A percentile compares a stretch with the other conserved stretches of the same genome.
These are phyloP conservation scores for Baudoinia panamericana DNA, from an alignment of 495 filamentous ascomycete genomes.

Conservation along the genomic window DNA sequence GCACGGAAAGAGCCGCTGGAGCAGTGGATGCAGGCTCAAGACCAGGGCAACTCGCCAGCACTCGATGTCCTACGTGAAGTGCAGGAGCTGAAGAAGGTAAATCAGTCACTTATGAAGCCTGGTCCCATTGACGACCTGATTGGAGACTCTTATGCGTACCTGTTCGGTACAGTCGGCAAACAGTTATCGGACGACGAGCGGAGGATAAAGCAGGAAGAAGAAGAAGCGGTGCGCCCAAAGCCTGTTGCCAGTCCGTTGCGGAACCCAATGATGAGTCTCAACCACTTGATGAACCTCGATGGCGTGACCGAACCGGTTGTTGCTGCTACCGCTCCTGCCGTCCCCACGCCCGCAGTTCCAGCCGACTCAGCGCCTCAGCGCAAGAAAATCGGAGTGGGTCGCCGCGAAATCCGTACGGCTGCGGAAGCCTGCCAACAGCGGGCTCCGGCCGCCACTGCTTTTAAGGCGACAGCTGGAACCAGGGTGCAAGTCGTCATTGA, in stretches of 20 bases:
- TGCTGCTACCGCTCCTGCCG: conserved; percentile 1
- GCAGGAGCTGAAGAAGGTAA: conserved; percentile 81
- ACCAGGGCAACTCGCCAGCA: conserved; percentile 33
- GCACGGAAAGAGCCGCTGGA: conserved; percentile 42
- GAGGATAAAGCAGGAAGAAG: conserved; percentile 4
- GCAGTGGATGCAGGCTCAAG: conserved; percentile 35
- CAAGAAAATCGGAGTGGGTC: conserved; percentile 47
- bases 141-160: conserved; percentile 68
- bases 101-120: conserved; percentile 71
- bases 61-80: conserved; percentile 72
- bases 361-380: conserved; percentile 17
- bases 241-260: conserved; percentile 8
- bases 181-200: conserved; percentile 18
- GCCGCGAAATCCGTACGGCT: conserved; percentile 48
- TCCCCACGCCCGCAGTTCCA: conserved; percentile 27
- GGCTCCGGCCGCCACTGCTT: background rate
- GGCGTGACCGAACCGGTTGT: conserved; percentile 11
- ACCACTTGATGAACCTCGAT: conserved; percentile 25
- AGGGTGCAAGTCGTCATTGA: conserved; percentile 19
- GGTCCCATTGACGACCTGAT: conserved; percentile 80
- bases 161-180: conserved; percentile 47
- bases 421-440: conserved; percentile 41
- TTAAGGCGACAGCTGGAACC: background rate
- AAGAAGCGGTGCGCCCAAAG: conserved; percentile 7
- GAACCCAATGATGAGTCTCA: conserved; percentile 24